A percentile compares a stretch with the other conserved stretches of the same genome.
phyloP scores from a whole-genome alignment of 768 basidiomycete genomes.

The Candolleomyces aberdarensis region DNA sequence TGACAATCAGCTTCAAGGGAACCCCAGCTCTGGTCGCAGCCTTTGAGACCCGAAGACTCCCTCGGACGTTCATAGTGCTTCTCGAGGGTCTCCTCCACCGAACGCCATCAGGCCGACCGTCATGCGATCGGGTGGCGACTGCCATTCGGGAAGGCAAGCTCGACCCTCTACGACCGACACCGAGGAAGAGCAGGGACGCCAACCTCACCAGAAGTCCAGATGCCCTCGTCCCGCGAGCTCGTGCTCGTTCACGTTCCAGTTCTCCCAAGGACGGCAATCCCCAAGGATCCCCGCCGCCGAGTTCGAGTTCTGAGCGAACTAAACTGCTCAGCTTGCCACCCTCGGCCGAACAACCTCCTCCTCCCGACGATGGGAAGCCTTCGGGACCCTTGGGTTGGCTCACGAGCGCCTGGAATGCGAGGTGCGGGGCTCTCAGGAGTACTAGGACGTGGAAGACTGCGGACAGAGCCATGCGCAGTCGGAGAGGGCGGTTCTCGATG shows the following conservation, averaged over 20 bases:
- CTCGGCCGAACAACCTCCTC: neutral
- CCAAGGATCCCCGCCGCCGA: neutral
- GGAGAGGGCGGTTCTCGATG: constrained; percentile 3
- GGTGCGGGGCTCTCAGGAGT: neutral
- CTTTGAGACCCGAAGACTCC: constrained; percentile 72
- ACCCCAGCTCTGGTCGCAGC: constrained; percentile 45
- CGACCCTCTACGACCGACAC: constrained; percentile 13
- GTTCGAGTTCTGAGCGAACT: neutral
- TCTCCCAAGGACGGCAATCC: neutral
- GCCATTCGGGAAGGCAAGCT: constrained; percentile 67
- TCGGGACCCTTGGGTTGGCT: neutral
- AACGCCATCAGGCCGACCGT: constrained; percentile 58
- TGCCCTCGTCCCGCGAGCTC: neutral
- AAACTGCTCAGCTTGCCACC: constrained; percentile 8
- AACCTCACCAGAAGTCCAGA: neutral
- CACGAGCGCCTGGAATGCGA: neutral
- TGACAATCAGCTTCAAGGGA: constrained; percentile 44
- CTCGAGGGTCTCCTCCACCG: constrained; percentile 71
- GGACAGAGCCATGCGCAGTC: neutral
- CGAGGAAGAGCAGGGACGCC: neutral
- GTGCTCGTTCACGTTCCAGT: neutral
- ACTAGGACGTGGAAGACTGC: neutral
- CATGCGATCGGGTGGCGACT: constrained; percentile 64
- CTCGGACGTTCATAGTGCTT: constrained; percentile 65
- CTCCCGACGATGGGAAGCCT: neutral